Evolutionary conservation across 139 green algal genomes (phyloP).

Genomic region (Tetradesmus obliquus): DNA sequence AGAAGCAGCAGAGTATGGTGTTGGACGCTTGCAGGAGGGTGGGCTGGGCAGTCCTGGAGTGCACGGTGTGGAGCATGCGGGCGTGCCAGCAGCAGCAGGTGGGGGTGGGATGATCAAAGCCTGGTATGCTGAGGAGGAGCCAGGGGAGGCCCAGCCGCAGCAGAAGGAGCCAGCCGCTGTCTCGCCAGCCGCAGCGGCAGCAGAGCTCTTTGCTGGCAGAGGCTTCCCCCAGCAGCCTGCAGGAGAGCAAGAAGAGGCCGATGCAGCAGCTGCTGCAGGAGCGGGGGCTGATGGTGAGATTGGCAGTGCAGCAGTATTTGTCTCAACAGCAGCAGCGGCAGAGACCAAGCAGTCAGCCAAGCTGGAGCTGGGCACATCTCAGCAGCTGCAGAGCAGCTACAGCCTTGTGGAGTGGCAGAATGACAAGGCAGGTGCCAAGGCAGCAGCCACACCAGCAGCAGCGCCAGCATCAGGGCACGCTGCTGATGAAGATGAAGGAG

Average conservation of each 20-base stretch:
- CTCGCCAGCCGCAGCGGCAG: neutral
- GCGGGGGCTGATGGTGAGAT: neutral
- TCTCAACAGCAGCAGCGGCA: neutral
- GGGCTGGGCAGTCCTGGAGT: neutral
- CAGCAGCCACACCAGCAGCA: constrained; percentile 14
- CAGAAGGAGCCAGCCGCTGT: neutral
- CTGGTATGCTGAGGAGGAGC: neutral
- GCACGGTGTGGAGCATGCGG: neutral
- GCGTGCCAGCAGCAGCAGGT: neutral
- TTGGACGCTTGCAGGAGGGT: neutral
- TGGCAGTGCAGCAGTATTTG: neutral
- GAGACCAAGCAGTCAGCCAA: constrained; percentile 8
- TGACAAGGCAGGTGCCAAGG: neutral
- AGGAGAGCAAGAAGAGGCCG: neutral
- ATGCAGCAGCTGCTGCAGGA: neutral
- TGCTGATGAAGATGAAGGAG: neutral
- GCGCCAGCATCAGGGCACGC: neutral
- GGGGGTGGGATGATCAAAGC: neutral
- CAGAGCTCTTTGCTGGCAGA: neutral
- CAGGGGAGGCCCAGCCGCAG: neutral
- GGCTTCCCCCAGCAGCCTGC: neutral
- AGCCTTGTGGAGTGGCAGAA: neutral
- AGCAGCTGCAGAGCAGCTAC: constrained; percentile 7
- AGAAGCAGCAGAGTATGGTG: neutral
- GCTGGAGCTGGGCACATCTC: neutral